Evolutionary conservation across 768 basidiomycete species (phyloP), one percentile per base, ranked within the genome.

Genomic region (Termitomyces sp.): DNA sequence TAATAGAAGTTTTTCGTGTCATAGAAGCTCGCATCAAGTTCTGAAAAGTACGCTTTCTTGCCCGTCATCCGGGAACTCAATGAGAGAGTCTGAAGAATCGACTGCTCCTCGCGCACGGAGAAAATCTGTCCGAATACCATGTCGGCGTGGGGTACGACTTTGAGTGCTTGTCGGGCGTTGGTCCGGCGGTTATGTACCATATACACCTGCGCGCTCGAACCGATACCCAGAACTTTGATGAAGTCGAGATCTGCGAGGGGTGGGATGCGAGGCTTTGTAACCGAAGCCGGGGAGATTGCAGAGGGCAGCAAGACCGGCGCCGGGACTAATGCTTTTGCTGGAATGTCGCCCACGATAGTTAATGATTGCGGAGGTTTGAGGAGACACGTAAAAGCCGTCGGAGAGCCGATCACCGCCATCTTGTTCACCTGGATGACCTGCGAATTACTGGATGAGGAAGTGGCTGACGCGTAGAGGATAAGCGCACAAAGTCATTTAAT

Each of bases 1-100:
- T 39, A 51, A n/a, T 51, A 51, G n/a, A 51, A 51, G 49, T 51
- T 51, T n/a, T 27, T 37, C 2, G 49, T 39, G 6, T 51, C 49
- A 17, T 51, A 51, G 27, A 51, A 51, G 12, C 23, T 51, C 25
- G 49, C 49, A 11, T 51, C 49, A 6, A 51, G 25, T 27, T 51
- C 17, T 1, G n/a, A n/a, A 27, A 39, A 39, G 25, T 39, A 39
- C n/a, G 17, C 25, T 12, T 1, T 25, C 7, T 17, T 9, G 0
- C 49, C 25, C 17, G 27, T 37, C 3, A 51, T 28, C 11, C 27
- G 5, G 2, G 23, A 39, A 12, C 25, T 51, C 25, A 51, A 1
- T 25, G 21, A 10, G 3, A 51, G 17, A 1, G 37, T 39, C 37
- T 25, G 35, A 7, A 51, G 23, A 1, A 51, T 51, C 10, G 49